phyloP scores from a whole-genome alignment of 768 basidiomycete species.

The Mycena crocata region DNA sequence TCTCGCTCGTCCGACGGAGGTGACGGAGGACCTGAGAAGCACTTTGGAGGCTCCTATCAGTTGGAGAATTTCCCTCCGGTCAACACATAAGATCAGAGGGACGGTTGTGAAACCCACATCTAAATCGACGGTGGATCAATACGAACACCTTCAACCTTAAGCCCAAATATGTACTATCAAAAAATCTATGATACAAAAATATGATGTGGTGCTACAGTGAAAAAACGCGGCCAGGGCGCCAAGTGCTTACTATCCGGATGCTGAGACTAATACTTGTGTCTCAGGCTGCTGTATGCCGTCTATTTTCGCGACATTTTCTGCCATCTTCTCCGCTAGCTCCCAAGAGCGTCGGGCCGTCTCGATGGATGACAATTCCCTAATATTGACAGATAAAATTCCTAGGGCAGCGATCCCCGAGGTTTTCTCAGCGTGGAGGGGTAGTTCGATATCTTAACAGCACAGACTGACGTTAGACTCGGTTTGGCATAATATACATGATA shows the following conservation, averaged over 20 bases:
- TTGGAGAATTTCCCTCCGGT: too few relatives aligned
- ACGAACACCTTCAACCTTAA: too few relatives aligned
- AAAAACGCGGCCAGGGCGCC: neutral
- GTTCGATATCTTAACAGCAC: conserved; percentile 21
- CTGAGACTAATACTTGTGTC: neutral
- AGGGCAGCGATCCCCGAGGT: neutral
- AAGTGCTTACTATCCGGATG: neutral
- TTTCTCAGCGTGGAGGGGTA: conserved; percentile 18
- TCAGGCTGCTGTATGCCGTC: neutral
- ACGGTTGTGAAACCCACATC: too few relatives aligned
- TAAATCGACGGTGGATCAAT: too few relatives aligned
- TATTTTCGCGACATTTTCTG: conserved; percentile 3
- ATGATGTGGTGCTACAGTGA: neutral
- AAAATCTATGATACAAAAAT: too few relatives aligned
- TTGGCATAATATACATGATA: neutral
- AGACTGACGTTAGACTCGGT: neutral
- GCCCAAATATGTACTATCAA: too few relatives aligned
- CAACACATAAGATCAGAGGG: too few relatives aligned
- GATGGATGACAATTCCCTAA: conserved; percentile 22
- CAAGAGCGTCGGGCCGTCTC: conserved; percentile 19
- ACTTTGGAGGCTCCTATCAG: too few relatives aligned
- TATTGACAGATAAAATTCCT: conserved; percentile 21
- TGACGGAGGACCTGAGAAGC: too few relatives aligned
- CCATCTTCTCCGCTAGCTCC: conserved; percentile 17
- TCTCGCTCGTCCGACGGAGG: too few relatives aligned